A percentile compares a stretch with the other conserved stretches of the same genome.
Evolutionary conservation across 306 rosid species (phyloP).

Genomic region (Medicago ruthenica): DNA sequence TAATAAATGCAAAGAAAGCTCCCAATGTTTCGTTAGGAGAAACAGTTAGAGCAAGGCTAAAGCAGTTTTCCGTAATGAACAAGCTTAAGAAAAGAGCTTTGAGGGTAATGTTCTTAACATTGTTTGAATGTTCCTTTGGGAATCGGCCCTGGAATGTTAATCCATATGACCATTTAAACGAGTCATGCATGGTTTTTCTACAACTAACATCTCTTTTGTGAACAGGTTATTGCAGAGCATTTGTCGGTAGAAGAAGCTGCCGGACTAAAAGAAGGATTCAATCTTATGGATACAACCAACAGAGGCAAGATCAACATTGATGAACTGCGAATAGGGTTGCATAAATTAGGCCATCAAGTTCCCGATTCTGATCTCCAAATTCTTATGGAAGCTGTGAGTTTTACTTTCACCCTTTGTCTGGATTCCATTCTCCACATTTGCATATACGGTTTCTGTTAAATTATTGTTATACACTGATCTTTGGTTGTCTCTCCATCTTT

Average conservation of each 20-base stretch:
- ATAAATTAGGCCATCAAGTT: constrained; percentile 83
- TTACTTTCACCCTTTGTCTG: constrained; percentile 28
- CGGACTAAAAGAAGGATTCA: constrained; percentile 82
- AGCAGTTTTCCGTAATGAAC: constrained; percentile 97
- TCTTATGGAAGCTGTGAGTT: constrained; percentile 96
- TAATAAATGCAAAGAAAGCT: constrained; percentile 86
- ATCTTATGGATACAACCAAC: constrained; percentile 72
- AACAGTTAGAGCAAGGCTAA: constrained; percentile 89
- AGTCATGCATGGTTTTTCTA: neutral
- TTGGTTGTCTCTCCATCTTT: constrained; percentile 24
- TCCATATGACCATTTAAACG: constrained; percentile 21
- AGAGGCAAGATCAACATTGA: constrained; percentile 80
- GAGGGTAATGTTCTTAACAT: constrained; percentile 67
- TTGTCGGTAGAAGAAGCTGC: constrained; percentile 94
- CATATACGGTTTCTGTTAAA: neutral
- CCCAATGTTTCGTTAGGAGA: constrained; percentile 96
- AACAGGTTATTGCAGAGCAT: constrained; percentile 95
- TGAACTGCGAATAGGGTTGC: constrained; percentile 83
- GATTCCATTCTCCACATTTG: constrained; percentile 11
- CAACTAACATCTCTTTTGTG: constrained; percentile 37
- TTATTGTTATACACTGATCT: neutral
- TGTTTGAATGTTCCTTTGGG: constrained; percentile 28
- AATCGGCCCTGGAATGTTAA: constrained; percentile 23
- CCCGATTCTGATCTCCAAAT: constrained; percentile 75
- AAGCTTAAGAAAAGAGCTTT: constrained; percentile 97